Conservation (phyloP, 2,329 filamentous ascomycete species). For the Teratosphaeria pseudoeucalypti region DNA sequence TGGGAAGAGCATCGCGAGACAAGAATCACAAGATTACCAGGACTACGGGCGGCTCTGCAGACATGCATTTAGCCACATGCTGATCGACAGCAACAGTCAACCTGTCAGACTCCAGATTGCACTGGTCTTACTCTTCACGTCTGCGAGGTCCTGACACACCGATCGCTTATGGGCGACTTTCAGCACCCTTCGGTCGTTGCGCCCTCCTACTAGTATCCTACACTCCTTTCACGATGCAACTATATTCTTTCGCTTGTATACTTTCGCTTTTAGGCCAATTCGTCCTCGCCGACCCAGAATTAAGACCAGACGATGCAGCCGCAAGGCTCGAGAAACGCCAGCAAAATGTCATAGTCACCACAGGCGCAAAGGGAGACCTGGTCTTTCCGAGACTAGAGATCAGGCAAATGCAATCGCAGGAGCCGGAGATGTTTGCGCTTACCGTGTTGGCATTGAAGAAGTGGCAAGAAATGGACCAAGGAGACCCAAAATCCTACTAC, state of each 20-base stretch:
- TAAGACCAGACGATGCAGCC: conserved; percentile 2
- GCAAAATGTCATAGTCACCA: conserved; percentile 7
- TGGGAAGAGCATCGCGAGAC: not conserved
- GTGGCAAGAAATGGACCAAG: conserved; percentile 11
- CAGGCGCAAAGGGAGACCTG: conserved; percentile 7
- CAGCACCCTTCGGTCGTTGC: not conserved
- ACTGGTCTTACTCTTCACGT: not conserved
- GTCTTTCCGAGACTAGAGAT: conserved; percentile 17
- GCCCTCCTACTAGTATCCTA: not conserved
- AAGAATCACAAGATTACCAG: not conserved
- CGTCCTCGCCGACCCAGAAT: not conserved
- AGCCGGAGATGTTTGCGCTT: conserved; percentile 16
- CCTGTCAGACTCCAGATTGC: not conserved
- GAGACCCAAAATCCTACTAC: conserved; percentile 14
- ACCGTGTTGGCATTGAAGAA: conserved; percentile 16
- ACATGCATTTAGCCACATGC: not conserved
- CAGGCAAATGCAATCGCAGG: conserved; percentile 12
- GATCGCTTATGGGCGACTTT: not conserved
- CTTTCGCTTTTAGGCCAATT: not conserved
- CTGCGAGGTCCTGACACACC: not conserved
- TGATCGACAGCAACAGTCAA: not conserved
- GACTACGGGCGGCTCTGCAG: not conserved
- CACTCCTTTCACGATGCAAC: not conserved
- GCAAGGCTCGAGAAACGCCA: conserved; percentile 6
- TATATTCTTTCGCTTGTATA: not conserved